A percentile compares a stretch with the other conserved stretches of the same genome.
These are phyloP conservation scores for Schizophyllum commune DNA, from an alignment of 1,284 basidiomycete species.

Conservation along the genomic window DNA sequence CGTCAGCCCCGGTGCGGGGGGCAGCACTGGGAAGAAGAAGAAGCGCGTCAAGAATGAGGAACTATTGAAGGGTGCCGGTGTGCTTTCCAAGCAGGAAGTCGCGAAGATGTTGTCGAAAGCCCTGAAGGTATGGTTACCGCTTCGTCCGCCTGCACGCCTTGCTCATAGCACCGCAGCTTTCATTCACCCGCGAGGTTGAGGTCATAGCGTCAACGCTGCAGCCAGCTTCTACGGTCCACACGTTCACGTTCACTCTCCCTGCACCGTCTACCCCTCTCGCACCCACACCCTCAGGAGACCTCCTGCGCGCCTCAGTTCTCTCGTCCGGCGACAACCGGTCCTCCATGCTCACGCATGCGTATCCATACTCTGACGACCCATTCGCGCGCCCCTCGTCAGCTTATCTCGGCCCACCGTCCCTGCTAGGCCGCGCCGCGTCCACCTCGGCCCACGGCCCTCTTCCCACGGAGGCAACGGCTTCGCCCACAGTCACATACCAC, in stretches of 20 bases:
- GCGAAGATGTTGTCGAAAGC: conserved; percentile 86
- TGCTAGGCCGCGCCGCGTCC: conserved; percentile 41
- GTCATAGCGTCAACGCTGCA: conserved; percentile 89
- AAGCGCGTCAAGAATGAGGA: conserved; percentile 56
- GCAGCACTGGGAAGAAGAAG: conserved; percentile 51
- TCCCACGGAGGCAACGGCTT: conserved; percentile 31
- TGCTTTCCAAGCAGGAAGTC: conserved; percentile 75
- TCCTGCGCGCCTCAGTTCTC: conserved; percentile 66
- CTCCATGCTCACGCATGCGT: conserved; percentile 56
- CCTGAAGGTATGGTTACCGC: conserved; percentile 57
- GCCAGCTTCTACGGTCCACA: conserved; percentile 87
- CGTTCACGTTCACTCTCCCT: conserved; percentile 81
- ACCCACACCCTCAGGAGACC: conserved; percentile 59
- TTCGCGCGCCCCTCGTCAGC: conserved; percentile 71
- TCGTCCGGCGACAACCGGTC: conserved; percentile 49
- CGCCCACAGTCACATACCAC: conserved; percentile 67
- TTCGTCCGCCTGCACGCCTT: neutral
- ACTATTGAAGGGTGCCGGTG: conserved; percentile 58
- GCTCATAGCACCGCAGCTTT: conserved; percentile 41
- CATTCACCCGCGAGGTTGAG: conserved; percentile 89
- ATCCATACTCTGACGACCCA: conserved; percentile 66
- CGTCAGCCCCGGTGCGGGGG: conserved; percentile 71
- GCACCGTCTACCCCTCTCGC: conserved; percentile 66
- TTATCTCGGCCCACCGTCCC: conserved; percentile 62
- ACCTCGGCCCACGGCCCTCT: conserved; percentile 30